These are phyloP conservation scores for Passiflora organensis DNA, from an alignment of 345 rosid species.

Conservation along the genomic window DNA sequence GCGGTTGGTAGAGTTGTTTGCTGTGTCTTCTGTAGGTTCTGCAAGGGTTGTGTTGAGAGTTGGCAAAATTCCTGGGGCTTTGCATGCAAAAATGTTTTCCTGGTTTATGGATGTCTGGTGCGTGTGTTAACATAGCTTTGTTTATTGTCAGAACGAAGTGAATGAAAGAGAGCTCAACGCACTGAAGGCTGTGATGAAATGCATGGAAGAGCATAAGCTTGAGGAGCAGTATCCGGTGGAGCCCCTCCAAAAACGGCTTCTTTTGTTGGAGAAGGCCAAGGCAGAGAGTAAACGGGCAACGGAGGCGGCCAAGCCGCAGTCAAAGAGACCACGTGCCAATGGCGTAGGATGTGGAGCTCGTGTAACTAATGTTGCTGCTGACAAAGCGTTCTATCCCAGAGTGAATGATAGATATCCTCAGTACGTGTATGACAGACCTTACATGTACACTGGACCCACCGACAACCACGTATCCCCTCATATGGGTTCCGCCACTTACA, in stretches of 20 bases:
- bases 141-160: slow-evolving; percentile 59
- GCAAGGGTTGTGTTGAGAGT: no score
- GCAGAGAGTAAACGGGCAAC: slow-evolving; percentile 84
- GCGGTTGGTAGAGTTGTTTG: no score
- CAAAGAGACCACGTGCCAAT: slow-evolving; percentile 83
- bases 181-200: slow-evolving; percentile 74
- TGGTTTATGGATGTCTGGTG: no score
- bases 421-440: slow-evolving; percentile 76
- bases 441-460: slow-evolving; percentile 51
- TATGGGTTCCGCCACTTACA: slow-evolving; percentile 54
- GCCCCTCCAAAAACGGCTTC: slow-evolving; percentile 59
- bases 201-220: slow-evolving; percentile 93
- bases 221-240: slow-evolving; percentile 76
- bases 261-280: slow-evolving; percentile 89
- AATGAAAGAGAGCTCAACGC: slow-evolving; percentile 80
- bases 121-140: neutral
- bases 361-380: slow-evolving; percentile 36
- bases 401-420: slow-evolving; percentile 68
- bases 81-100: no score
- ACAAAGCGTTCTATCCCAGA: slow-evolving; percentile 58
- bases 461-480: slow-evolving; percentile 56
- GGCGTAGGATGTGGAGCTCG: slow-evolving; percentile 61
- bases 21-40: no score
- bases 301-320: slow-evolving; percentile 81
- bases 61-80: no score